Conservation (phyloP, 2,329 filamentous ascomycete genomes). For the Rachicladosporium sp. region DNA sequence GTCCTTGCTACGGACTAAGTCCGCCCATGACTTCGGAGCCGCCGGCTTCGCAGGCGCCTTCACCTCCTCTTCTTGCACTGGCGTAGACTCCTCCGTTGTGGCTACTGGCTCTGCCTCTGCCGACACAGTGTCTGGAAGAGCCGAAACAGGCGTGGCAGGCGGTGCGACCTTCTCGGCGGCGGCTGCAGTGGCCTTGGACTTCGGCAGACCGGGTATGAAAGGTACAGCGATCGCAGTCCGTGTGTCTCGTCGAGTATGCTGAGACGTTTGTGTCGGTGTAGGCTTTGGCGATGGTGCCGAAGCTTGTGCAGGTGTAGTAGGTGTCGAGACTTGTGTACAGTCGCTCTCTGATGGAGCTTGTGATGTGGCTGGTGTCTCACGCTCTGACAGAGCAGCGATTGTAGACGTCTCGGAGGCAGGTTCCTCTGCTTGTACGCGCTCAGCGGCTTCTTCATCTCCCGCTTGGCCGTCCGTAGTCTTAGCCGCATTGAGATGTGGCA, state of each 20-base stretch:
- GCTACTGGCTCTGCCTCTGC: neutral
- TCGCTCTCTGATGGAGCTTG: slow-evolving; percentile 45
- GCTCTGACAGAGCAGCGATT: slow-evolving; percentile 32
- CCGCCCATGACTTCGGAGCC: slow-evolving; percentile 51
- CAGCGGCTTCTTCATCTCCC: slow-evolving; percentile 26
- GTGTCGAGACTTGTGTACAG: slow-evolving; percentile 31
- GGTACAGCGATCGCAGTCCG: slow-evolving; percentile 38
- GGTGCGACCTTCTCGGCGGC: slow-evolving; percentile 22
- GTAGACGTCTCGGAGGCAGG: slow-evolving; percentile 32
- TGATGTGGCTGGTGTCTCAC: slow-evolving; percentile 46
- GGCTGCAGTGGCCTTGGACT: slow-evolving; percentile 29
- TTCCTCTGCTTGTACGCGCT: slow-evolving; percentile 13
- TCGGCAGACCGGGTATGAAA: slow-evolving; percentile 37
- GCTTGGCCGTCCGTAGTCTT: slow-evolving; percentile 20
- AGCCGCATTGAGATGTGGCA: slow-evolving; percentile 29
- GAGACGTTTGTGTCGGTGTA: slow-evolving; percentile 15
- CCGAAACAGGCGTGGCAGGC: neutral
- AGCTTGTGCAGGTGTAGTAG: slow-evolving; percentile 34
- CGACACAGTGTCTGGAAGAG: neutral
- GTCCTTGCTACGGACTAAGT: slow-evolving; percentile 46
- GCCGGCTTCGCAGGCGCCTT: slow-evolving; percentile 29
- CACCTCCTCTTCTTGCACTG: slow-evolving; percentile 21
- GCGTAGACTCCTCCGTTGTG: slow-evolving; percentile 4
- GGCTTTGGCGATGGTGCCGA: slow-evolving; percentile 19
- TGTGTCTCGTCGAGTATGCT: slow-evolving; percentile 28